A percentile compares a stretch with the other conserved stretches of the same genome.
Conservation (phyloP, 2,329 filamentous ascomycete species). For the Beauveria brongniartii region DNA sequence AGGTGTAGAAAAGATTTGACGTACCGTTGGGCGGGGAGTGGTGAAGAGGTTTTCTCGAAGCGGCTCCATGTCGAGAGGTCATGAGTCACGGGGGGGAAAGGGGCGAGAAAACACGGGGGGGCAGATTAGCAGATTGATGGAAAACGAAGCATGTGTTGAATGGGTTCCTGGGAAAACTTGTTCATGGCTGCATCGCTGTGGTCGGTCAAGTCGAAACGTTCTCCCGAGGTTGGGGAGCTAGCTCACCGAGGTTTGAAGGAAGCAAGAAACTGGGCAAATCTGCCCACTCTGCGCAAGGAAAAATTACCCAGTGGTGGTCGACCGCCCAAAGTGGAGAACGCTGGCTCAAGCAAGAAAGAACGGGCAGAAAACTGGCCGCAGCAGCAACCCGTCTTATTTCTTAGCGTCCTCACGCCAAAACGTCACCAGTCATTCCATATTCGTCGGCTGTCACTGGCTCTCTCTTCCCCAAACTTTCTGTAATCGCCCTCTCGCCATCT, state of each 20-base stretch:
- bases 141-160: not conserved
- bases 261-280: not conserved
- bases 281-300: not conserved
- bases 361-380: not conserved
- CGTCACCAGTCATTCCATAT: slow-evolving; percentile 6
- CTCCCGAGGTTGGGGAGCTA: not conserved
- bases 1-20: not conserved
- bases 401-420: not conserved
- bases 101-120: too few relatives aligned
- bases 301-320: not conserved
- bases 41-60: not conserved
- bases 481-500: not conserved
- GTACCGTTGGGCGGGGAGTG: slow-evolving; percentile 11
- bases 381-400: not conserved
- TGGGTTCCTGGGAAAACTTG: not conserved
- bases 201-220: not conserved
- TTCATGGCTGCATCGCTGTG: not conserved
- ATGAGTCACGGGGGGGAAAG: not conserved
- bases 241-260: not conserved
- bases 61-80: not conserved
- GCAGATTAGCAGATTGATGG: not conserved
- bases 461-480: not conserved
- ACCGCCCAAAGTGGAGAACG: slow-evolving; percentile 4
- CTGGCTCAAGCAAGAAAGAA: not conserved
- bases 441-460: not conserved